phyloP scores from a whole-genome alignment of 2,329 filamentous ascomycete species.

The Trichophyton equinum region DNA sequence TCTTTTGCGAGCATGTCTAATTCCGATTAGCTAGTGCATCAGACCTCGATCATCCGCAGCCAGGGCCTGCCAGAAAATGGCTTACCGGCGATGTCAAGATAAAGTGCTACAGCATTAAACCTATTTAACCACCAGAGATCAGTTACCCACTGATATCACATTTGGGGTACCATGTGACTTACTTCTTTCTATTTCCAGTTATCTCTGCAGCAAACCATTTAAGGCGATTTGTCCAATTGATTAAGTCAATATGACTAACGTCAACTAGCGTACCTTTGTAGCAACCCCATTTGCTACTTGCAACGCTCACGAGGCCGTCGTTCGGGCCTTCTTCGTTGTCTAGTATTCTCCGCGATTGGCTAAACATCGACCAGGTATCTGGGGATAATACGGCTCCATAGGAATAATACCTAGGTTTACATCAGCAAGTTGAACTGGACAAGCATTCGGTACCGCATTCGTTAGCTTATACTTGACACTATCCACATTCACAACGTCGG shows the following conservation, averaged over 20 bases:
- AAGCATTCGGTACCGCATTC: not conserved
- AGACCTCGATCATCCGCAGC: not conserved
- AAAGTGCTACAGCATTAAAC: constrained; percentile 53
- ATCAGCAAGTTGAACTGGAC: constrained; percentile 5
- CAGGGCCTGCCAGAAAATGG: constrained; percentile 6
- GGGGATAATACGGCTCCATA: constrained; percentile 49
- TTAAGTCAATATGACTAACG: constrained; percentile 52
- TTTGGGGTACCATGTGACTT: not conserved
- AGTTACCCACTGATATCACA: not conserved
- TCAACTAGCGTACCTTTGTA: constrained; percentile 53
- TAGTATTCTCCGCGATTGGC: constrained; percentile 44
- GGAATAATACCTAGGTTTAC: constrained; percentile 42
- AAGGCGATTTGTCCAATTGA: constrained; percentile 53
- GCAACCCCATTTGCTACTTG: constrained; percentile 47
- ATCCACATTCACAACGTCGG: constrained; percentile 42
- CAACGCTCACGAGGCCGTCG: constrained; percentile 50
- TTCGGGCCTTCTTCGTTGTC: constrained; percentile 44
- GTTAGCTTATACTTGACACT: constrained; percentile 34
- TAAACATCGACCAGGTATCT: constrained; percentile 44
- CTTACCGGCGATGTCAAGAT: constrained; percentile 53
- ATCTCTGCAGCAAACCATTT: constrained; percentile 47
- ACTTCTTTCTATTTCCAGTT: constrained; percentile 44
- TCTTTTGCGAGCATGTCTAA: constrained; percentile 58
- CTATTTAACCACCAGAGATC: constrained; percentile 23
- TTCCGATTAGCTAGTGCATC: not conserved